These are phyloP conservation scores for Magnaporthiopsis incrustans DNA, from an alignment of 2,329 filamentous ascomycete species.

Conservation along the genomic window DNA sequence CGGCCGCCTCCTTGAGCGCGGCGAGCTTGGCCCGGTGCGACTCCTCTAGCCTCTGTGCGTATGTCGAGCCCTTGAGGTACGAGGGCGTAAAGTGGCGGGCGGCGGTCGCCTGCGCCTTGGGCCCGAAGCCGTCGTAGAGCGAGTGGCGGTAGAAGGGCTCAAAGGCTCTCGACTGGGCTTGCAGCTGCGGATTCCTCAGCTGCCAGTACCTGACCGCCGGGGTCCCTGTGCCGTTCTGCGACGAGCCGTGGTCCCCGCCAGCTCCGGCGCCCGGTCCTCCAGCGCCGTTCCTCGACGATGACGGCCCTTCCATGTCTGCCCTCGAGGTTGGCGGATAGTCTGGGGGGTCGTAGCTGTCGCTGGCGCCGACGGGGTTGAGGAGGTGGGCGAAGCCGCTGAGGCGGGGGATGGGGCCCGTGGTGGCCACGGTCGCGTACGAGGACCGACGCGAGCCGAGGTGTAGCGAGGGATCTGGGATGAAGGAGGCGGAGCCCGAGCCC, in stretches of 20 bases:
- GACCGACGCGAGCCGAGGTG: constrained; percentile 8
- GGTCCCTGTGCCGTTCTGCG: not conserved
- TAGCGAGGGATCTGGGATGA: constrained; percentile 23
- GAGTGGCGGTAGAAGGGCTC: constrained; percentile 34
- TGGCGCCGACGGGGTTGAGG: constrained; percentile 25
- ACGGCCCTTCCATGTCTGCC: not conserved
- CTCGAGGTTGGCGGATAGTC: not conserved
- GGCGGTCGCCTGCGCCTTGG: constrained; percentile 7
- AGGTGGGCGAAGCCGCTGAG: constrained; percentile 41
- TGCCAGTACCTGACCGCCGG: constrained; percentile 5
- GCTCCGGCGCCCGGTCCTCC: not conserved
- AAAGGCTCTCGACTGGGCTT: constrained; percentile 45
- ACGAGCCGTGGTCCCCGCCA: not conserved
- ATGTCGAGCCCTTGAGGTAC: constrained; percentile 70
- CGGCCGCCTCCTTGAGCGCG: constrained; percentile 39
- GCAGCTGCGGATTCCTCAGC: constrained; percentile 24
- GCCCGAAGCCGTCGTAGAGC: constrained; percentile 15
- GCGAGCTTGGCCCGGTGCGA: constrained; percentile 53
- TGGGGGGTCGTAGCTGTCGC: constrained; percentile 1
- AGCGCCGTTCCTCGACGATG: not conserved
- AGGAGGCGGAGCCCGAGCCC: constrained; percentile 11
- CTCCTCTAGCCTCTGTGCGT: constrained; percentile 68
- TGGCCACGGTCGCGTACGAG: constrained; percentile 26
- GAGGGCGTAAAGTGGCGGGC: constrained; percentile 68
- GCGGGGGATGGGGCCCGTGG: constrained; percentile 27